Base-by-base conservation (phyloP, 2,329 filamentous ascomycete species). In the Torrubiellomyces zombiae region DNA sequence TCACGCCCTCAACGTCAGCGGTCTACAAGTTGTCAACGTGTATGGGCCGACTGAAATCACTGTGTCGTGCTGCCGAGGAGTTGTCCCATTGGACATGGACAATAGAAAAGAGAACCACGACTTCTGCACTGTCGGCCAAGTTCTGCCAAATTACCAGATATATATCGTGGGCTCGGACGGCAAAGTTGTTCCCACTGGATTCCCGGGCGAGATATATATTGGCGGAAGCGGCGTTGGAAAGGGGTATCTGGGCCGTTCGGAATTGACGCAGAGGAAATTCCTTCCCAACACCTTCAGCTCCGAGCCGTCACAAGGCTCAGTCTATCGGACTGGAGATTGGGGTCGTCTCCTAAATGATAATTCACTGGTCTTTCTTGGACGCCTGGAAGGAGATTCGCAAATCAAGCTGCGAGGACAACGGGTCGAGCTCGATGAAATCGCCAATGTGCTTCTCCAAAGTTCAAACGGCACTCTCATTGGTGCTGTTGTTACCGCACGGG, bases 371-470 rank as follows among this genome's bases (percentile, higher is more conserved):
- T 38, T 53, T 16, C 27, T 45, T 5, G 53, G 54, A 1, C 50
- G 57, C 0, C 48, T 55, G 2, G 38, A 30, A 1, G 54, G 52
- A 4, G 55, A 61, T 25, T 53, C 47, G 1, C 49, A 58, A 21
- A 38, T 63, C 31, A 64, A 64, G 33, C 37, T 65, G 2, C 41
- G 47, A 2, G 58, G 57, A 1, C 25, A 55, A 3, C 47, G 56
- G 1, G 50, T 64, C 14, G 60, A 67, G 9, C 38, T 67, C 1
- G 35, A 42, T 3, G 63, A 67, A 6, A 28, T 50, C 5, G 40
- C 38, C 14, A 25, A 24, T 3, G 32, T 30, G 3, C 34, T 50
- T 3, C 11, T 48, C 13, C 21, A 32, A 6, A 26, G 34, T 5
- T 24, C 34, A 5, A 10, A 32, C 4, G 42, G 37, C 1, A 15